A percentile compares a stretch with the other conserved stretches of the same genome.
Conservation (phyloP, 306 rosid species). For the Sechiopsis laciniata region DNA sequence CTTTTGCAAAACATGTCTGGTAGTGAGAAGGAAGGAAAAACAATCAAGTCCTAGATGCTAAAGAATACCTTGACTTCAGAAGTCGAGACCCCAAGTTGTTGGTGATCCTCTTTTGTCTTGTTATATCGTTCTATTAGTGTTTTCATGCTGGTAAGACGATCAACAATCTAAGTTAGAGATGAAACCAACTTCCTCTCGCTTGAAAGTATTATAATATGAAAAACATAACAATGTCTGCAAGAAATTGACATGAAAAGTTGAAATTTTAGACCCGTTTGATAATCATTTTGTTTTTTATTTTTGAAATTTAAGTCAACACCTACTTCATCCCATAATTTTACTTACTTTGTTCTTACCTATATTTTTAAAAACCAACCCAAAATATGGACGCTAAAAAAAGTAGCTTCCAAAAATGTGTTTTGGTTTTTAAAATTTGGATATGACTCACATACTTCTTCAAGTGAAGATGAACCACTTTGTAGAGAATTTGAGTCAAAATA, state of each 20-base stretch:
- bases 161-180: slow-evolving; percentile 2
- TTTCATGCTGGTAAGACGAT: slow-evolving; percentile 53
- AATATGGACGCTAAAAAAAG: too few species aligned
- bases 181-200: neutral
- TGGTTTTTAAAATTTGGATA: too few species aligned
- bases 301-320: too few species aligned
- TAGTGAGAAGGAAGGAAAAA: neutral
- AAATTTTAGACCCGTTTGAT: neutral
- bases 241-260: slow-evolving; percentile 1
- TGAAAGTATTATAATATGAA: neutral
- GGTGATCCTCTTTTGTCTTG: slow-evolving; percentile 64
- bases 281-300: too few species aligned
- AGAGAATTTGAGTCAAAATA: too few species aligned
- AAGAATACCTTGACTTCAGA: slow-evolving; percentile 76
- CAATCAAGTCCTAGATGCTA: neutral
- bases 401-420: too few species aligned
- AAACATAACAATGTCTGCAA: neutral
- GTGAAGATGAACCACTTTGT: too few species aligned
- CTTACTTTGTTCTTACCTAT: too few species aligned
- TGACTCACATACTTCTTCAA: too few species aligned
- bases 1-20: neutral
- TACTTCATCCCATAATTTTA: too few species aligned
- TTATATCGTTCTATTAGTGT: slow-evolving; percentile 69
- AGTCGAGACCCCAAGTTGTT: slow-evolving; percentile 43
- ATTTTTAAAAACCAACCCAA: too few species aligned